Percentiles rank a stretch among this genome's conserved stretches.
Evolutionary conservation across 345 rosid genomes (phyloP).

Genomic region (Mallotus nudiflorus): DNA sequence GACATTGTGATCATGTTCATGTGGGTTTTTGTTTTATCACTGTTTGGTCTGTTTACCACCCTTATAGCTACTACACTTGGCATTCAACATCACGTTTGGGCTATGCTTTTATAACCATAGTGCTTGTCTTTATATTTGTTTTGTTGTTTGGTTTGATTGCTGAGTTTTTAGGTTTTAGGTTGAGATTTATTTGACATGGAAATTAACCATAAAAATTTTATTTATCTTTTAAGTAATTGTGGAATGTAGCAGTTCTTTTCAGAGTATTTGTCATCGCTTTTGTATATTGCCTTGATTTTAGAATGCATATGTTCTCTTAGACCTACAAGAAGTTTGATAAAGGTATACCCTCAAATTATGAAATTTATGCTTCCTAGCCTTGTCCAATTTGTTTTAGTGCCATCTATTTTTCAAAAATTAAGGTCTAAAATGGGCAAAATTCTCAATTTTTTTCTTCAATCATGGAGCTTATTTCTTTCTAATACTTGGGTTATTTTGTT

Average conservation of each 20-base stretch:
- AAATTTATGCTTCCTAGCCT: slow-evolving; percentile 74
- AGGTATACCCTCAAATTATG: slow-evolving; percentile 67
- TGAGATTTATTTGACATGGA: slow-evolving; percentile 30
- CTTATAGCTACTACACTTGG: too few relatives aligned
- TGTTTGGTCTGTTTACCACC: too few relatives aligned
- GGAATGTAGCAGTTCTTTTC: too few relatives aligned
- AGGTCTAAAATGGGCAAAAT: slow-evolving; percentile 40
- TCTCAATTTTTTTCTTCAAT: background rate
- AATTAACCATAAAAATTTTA: background rate
- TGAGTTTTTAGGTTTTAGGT: too few relatives aligned
- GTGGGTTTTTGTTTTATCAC: too few relatives aligned
- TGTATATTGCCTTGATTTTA: too few relatives aligned
- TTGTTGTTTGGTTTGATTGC: too few relatives aligned
- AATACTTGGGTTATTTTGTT: background rate
- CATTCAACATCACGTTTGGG: too few relatives aligned
- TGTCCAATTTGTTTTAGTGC: slow-evolving; percentile 91
- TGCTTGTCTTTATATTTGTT: too few relatives aligned
- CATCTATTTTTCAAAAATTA: slow-evolving; percentile 66
- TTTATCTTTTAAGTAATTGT: background rate
- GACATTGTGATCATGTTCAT: too few relatives aligned
- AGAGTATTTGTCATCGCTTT: too few relatives aligned
- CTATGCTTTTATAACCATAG: too few relatives aligned
- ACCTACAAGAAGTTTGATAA: slow-evolving; percentile 74
- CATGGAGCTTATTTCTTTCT: background rate
- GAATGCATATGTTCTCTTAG: slow-evolving; percentile 29